Base-by-base conservation (phyloP, 257 asterid genomes). In the Nicotiana noctiflora region DNA sequence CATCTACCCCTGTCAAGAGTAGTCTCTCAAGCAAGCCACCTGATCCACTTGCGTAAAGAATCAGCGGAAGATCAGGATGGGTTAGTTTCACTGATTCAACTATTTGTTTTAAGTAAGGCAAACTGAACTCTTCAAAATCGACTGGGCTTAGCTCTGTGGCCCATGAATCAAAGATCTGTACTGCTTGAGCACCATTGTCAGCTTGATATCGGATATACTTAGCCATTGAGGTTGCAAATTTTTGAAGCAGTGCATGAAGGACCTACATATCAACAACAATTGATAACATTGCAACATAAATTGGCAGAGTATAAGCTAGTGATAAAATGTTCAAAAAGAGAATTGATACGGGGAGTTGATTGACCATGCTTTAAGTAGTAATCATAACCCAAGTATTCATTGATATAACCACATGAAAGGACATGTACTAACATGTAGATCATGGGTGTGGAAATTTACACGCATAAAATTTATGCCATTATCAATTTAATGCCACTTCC, bases 161-260 rank as follows among this genome's bases (percentile, higher is more conserved):
- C 98, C 99, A 96, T 17, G 99, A 96, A 84, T 96, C 99, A 37
- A 96, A 96, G n/a, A 96, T 96, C 84, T 96, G 99, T 37, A 96
- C 98, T 13, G 98, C 99, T 84, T 96, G 99, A 72, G 99, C 99
- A 31, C 99, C 99, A 37, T 89, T 91, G 85, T 96, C 98, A 11
- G 99, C 99, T 89, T 96, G 99, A 91, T 96, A 96, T 46, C 87
- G 89, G 19, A 96, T 82, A 83, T 94, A 94, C 81, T 89, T 89
- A 78, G 95, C 97, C 98, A 96, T 96, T 72, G 99, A 96, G 77
- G 93, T 88, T 4, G 98, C 91, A n/a, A 96, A 94, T 82, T 91
- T 96, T 85, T 90, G 90, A 76, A 96, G 99, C 46, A 96, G 89
- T 0, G 95, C 91, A 19, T 94, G 99, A 57, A 96, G 98, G 84